These are phyloP conservation scores for Suhomyces kilbournensis DNA, from an alignment of 805 yeast species.

Conservation along the genomic window DNA sequence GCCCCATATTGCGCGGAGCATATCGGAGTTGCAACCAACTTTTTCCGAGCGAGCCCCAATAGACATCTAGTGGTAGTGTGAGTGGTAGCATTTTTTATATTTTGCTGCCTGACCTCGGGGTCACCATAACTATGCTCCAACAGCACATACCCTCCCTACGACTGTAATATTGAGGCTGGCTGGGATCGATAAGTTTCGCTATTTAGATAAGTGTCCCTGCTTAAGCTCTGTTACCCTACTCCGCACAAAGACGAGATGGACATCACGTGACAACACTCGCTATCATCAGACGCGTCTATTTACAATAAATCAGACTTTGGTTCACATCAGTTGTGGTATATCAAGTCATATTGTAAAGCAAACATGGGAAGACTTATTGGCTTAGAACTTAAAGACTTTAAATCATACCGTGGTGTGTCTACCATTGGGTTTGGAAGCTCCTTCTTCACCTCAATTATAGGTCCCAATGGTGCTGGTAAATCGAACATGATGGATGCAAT, in stretches of 20 bases:
- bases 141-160: too few species aligned
- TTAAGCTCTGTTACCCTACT: neutral
- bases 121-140: too few species aligned
- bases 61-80: neutral
- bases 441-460: slow-evolving; percentile 84
- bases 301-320: neutral
- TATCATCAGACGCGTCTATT: slow-evolving; percentile 5
- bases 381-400: slow-evolving; percentile 80
- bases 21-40: neutral
- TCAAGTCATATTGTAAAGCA: neutral
- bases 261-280: neutral
- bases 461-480: slow-evolving; percentile 99
- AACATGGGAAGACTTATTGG: slow-evolving; percentile 81
- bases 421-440: slow-evolving; percentile 80
- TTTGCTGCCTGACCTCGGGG: neutral
- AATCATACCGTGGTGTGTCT: slow-evolving; percentile 79
- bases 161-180: too few species aligned
- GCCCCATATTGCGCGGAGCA: neutral
- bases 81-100: too few species aligned
- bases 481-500: slow-evolving; percentile 97
- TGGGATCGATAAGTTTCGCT: too few species aligned
- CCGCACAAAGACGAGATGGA: neutral
- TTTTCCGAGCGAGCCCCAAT: neutral
- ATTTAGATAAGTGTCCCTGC: too few species aligned
- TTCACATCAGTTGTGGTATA: neutral